Conservation (phyloP, 2,329 filamentous ascomycete genomes). For the Hypoxylon sp. region DNA sequence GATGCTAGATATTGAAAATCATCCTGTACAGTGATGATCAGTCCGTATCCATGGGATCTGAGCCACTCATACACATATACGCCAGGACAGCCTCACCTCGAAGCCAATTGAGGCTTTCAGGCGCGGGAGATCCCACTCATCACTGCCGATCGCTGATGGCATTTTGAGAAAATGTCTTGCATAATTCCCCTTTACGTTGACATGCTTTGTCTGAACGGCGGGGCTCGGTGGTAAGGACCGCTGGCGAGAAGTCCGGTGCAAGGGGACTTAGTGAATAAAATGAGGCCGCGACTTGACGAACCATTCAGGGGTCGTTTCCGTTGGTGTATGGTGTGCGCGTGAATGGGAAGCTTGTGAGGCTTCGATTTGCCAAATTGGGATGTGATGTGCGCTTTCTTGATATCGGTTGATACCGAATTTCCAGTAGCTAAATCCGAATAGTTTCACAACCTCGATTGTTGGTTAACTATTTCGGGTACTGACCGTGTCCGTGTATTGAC, state of each 20-base stretch:
- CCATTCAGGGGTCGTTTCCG: slow-evolving; percentile 16
- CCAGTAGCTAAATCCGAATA: slow-evolving; percentile 23
- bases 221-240: slow-evolving; percentile 6
- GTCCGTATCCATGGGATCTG: slow-evolving; percentile 5
- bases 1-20: slow-evolving; percentile 52
- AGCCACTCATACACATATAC: slow-evolving; percentile 6
- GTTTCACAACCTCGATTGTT: slow-evolving; percentile 26
- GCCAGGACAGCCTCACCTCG: slow-evolving; percentile 46
- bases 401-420: slow-evolving; percentile 16
- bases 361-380: slow-evolving; percentile 1
- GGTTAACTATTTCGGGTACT: slow-evolving; percentile 17
- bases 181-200: slow-evolving; percentile 28
- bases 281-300: slow-evolving; percentile 11
- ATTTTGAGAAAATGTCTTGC: slow-evolving; percentile 42
- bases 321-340: not conserved
- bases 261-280: not conserved
- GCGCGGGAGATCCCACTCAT: slow-evolving; percentile 55
- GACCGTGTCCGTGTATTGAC: not conserved
- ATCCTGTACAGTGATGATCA: slow-evolving; percentile 47
- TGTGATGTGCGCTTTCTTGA: slow-evolving; percentile 9
- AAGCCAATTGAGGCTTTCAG: slow-evolving; percentile 54
- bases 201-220: slow-evolving; percentile 13
- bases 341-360: slow-evolving; percentile 4
- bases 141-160: slow-evolving; percentile 49
- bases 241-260: not conserved